These are phyloP conservation scores for Rehmannia glutinosa DNA, from an alignment of 257 asterid species.

Conservation along the genomic window DNA sequence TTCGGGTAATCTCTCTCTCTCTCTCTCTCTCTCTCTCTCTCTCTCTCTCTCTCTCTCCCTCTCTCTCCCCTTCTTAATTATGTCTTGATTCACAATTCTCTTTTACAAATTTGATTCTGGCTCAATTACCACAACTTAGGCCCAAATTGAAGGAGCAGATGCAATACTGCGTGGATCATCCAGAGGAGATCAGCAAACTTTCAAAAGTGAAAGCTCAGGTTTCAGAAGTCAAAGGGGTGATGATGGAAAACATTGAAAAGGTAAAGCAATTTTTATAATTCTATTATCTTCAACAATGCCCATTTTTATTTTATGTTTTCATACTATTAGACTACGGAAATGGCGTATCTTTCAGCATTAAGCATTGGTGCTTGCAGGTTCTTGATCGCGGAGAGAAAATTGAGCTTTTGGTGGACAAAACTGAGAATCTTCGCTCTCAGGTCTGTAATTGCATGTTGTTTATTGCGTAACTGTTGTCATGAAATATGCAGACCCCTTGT, in stretches of 20 bases:
- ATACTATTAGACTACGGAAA: neutral
- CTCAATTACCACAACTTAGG: conserved; percentile 14
- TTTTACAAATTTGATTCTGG: neutral
- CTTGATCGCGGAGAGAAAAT: conserved; percentile 58
- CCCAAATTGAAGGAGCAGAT: conserved; percentile 50
- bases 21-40: neutral
- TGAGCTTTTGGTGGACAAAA: conserved; percentile 48
- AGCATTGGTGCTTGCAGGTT: conserved; percentile 28
- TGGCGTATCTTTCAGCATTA: neutral
- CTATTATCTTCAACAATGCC: neutral
- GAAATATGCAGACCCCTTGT: neutral
- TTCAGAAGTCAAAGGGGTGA: conserved; percentile 53
- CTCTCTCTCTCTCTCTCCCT: neutral
- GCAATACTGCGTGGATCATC: conserved; percentile 53
- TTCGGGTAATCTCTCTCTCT: conserved; percentile 48
- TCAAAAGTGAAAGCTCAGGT: conserved; percentile 54
- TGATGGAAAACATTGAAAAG: conserved; percentile 57
- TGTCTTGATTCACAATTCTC: neutral
- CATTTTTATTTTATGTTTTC: neutral
- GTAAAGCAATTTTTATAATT: neutral
- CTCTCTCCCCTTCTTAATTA: neutral
- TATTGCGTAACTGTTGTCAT: neutral
- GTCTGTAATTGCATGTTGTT: conserved; percentile 15
- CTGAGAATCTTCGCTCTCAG: conserved; percentile 60
- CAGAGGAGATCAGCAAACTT: conserved; percentile 44